Conservation (phyloP, 805 yeast genomes). For the Saccharomycopsis babjevae region DNA sequence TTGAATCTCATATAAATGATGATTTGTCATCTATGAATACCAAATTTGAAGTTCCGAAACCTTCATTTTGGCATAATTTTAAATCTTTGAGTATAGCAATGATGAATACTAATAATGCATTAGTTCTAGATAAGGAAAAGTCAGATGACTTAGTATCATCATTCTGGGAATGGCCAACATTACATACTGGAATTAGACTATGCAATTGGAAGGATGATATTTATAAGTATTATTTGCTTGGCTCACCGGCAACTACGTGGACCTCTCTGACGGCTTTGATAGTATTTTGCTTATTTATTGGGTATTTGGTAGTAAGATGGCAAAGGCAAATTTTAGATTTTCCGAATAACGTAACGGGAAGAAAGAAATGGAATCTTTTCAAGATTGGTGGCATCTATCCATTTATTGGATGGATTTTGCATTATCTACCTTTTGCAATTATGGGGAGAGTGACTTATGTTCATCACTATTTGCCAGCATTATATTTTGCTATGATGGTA, state of each 20-base stretch:
- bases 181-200: slow-evolving; percentile 62
- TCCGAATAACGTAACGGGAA: slow-evolving; percentile 26
- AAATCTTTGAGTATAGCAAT: slow-evolving; percentile 65
- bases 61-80: slow-evolving; percentile 67
- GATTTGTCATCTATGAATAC: slow-evolving; percentile 44
- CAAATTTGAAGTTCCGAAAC: slow-evolving; percentile 56
- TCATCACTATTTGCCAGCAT: slow-evolving; percentile 76
- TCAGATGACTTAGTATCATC: slow-evolving; percentile 56
- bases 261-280: slow-evolving; percentile 51
- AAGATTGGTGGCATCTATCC: slow-evolving; percentile 68
- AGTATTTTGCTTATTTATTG: slow-evolving; percentile 40
- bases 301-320: slow-evolving; percentile 55
- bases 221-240: slow-evolving; percentile 56
- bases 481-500: slow-evolving; percentile 61
- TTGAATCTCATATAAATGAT: slow-evolving; percentile 56
- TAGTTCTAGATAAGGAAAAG: slow-evolving; percentile 67
- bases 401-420: slow-evolving; percentile 71
- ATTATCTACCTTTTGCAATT: slow-evolving; percentile 59
- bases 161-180: slow-evolving; percentile 83
- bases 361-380: slow-evolving; percentile 35
- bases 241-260: slow-evolving; percentile 74
- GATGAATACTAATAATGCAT: slow-evolving; percentile 79
- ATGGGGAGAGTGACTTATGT: slow-evolving; percentile 82
- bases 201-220: slow-evolving; percentile 56
- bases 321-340: slow-evolving; percentile 68